A percentile compares a stretch with the other conserved stretches of the same genome.
These are phyloP conservation scores for Pouteria campechiana DNA, from an alignment of 179 eudicot species.

Conservation along the genomic window DNA sequence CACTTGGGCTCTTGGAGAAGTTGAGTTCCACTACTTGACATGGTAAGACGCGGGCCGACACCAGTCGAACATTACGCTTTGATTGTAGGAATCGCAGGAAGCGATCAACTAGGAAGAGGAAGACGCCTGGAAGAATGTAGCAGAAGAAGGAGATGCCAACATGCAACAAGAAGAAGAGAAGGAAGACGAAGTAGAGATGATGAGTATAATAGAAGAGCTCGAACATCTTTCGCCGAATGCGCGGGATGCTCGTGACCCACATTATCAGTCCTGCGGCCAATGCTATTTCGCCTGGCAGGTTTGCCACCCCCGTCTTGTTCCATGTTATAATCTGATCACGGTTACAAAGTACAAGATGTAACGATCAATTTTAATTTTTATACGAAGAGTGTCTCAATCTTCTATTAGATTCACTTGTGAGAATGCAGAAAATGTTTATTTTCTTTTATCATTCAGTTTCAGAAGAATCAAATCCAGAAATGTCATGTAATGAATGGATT, in stretches of 20 bases:
- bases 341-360: not conserved
- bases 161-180: slow-evolving; percentile 56
- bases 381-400: too few relatives aligned
- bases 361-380: not conserved
- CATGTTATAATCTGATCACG: slow-evolving; percentile 50
- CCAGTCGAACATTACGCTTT: slow-evolving; percentile 28
- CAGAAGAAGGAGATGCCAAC: slow-evolving; percentile 41
- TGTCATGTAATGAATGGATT: too few relatives aligned
- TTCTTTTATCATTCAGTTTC: too few relatives aligned
- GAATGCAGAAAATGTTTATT: too few relatives aligned
- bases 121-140: slow-evolving; percentile 75
- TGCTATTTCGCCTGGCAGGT: slow-evolving; percentile 53
- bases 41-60: slow-evolving; percentile 66
- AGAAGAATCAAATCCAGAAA: too few relatives aligned
- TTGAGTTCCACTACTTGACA: slow-evolving; percentile 56
- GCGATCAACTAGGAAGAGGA: slow-evolving; percentile 73
- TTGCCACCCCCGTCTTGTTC: slow-evolving; percentile 34
- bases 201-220: slow-evolving; percentile 86
- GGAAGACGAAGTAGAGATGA: slow-evolving; percentile 47
- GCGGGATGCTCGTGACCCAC: slow-evolving; percentile 62
- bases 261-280: slow-evolving; percentile 30
- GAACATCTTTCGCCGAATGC: slow-evolving; percentile 41
- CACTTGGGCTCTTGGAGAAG: slow-evolving; percentile 59
- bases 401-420: too few relatives aligned
- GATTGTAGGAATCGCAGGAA: slow-evolving; percentile 75